Percentiles rank a stretch among this genome's conserved stretches.
Conservation (phyloP, 805 yeast genomes). For the Debaryomyces hansenii region DNA sequence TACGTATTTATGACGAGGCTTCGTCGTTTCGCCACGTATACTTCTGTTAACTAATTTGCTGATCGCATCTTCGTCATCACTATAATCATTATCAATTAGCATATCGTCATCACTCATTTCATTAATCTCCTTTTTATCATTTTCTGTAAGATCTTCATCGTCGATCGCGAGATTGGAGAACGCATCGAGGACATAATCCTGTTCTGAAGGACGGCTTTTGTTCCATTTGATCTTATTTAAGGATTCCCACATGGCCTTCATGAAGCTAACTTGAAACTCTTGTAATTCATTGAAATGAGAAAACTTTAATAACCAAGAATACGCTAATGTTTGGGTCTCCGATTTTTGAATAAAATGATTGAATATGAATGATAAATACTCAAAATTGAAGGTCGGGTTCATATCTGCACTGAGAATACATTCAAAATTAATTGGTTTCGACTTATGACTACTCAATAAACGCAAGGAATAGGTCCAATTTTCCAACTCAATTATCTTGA, state of each 20-base stretch:
- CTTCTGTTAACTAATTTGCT: neutral
- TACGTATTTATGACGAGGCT: slow-evolving; percentile 12
- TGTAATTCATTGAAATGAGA: slow-evolving; percentile 35
- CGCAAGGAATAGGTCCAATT: slow-evolving; percentile 56
- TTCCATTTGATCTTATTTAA: slow-evolving; percentile 54
- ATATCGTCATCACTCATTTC: slow-evolving; percentile 27
- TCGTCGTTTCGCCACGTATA: slow-evolving; percentile 3
- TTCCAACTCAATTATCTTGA: slow-evolving; percentile 43
- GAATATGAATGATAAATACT: slow-evolving; percentile 61
- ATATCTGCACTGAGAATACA: slow-evolving; percentile 40
- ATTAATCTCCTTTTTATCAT: slow-evolving; percentile 19
- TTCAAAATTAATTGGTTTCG: slow-evolving; percentile 7
- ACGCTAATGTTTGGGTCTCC: slow-evolving; percentile 33
- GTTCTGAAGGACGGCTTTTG: slow-evolving; percentile 38
- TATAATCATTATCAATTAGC: slow-evolving; percentile 8
- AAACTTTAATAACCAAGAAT: slow-evolving; percentile 68
- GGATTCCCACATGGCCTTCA: slow-evolving; percentile 61
- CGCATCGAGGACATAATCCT: slow-evolving; percentile 58
- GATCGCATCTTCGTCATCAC: slow-evolving; percentile 1
- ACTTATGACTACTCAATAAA: slow-evolving; percentile 22
- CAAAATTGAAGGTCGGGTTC: slow-evolving; percentile 66
- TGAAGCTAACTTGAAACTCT: slow-evolving; percentile 53
- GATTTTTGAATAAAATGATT: slow-evolving; percentile 39
- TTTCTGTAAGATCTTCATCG: slow-evolving; percentile 27
- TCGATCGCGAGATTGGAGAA: slow-evolving; percentile 38